Conservation (phyloP, 306 rosid genomes). For the Glycine soja region DNA sequence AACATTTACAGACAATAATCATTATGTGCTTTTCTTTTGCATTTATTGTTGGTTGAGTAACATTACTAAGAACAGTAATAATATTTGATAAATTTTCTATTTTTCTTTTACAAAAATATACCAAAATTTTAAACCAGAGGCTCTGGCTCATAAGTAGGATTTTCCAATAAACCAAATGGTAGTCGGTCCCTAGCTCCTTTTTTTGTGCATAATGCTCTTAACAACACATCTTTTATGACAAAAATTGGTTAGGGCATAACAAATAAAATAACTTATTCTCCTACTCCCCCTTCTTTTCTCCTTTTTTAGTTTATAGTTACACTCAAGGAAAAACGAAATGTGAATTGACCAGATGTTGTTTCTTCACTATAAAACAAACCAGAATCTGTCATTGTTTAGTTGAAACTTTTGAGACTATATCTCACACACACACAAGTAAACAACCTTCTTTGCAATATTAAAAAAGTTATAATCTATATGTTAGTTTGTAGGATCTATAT, state of each 20-base stretch:
- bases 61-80: neutral
- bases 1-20: no score
- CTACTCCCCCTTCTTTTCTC: neutral
- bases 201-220: neutral
- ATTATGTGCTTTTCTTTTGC: no score
- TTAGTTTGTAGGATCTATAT: constrained; percentile 23
- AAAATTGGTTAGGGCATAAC: neutral
- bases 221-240: neutral
- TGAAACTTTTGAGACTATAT: neutral
- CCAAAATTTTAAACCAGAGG: constrained; percentile 5
- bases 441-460: neutral
- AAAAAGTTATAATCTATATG: constrained; percentile 11
- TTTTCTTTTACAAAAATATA: constrained; percentile 4
- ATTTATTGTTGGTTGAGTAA: neutral
- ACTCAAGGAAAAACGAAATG: neutral
- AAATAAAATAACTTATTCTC: neutral
- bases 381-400: neutral
- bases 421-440: neutral
- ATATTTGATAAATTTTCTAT: neutral
- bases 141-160: neutral
- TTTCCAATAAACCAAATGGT: neutral
- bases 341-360: neutral
- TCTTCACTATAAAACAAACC: neutral
- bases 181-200: neutral
- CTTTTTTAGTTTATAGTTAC: neutral